These are phyloP conservation scores for Hyaloscypha bicolor DNA, from an alignment of 495 filamentous ascomycete genomes.

Conservation along the genomic window DNA sequence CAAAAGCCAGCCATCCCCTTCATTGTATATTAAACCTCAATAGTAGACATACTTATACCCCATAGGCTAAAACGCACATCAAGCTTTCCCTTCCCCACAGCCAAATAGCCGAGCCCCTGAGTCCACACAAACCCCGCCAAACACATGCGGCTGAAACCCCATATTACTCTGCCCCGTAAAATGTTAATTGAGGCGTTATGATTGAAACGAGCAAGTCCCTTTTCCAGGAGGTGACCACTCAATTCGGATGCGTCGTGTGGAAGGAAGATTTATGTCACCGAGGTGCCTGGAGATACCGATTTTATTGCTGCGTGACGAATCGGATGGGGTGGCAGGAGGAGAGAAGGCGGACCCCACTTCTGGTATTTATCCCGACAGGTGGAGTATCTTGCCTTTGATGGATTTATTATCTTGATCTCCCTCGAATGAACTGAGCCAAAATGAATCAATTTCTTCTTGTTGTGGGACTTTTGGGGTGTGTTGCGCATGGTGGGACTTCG, in stretches of 20 bases:
- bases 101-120: constrained; percentile 8
- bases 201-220: background rate
- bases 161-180: background rate
- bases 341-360: background rate
- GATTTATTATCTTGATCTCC: too few relatives aligned
- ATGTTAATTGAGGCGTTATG: background rate
- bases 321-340: background rate
- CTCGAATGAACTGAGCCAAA: too few relatives aligned
- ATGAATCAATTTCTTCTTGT: too few relatives aligned
- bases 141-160: constrained; percentile 1
- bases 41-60: too few relatives aligned
- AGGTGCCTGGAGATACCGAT: background rate
- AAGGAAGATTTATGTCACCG: background rate
- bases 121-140: background rate
- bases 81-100: too few relatives aligned
- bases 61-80: too few relatives aligned
- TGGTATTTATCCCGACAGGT: background rate
- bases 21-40: too few relatives aligned
- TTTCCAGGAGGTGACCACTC: too few relatives aligned
- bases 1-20: too few relatives aligned
- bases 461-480: constrained; percentile 9
- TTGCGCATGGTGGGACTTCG: constrained; percentile 46
- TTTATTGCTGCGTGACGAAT: background rate
- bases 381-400: too few relatives aligned
- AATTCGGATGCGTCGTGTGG: background rate